phyloP scores from a whole-genome alignment of 2,329 filamentous ascomycete genomes.

The Dichotomopilus funicola region DNA sequence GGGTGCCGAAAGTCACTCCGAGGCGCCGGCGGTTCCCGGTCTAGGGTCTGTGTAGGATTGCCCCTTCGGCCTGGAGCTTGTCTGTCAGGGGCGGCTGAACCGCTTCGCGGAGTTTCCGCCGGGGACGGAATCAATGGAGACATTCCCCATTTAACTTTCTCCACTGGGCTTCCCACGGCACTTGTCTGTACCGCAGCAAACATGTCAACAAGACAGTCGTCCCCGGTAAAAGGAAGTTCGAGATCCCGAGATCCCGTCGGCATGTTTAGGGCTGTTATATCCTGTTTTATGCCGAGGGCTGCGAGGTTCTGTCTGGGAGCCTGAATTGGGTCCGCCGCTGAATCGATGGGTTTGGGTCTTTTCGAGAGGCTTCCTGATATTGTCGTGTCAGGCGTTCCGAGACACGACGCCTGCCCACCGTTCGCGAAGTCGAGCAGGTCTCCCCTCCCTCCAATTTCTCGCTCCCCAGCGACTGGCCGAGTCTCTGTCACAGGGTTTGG shows the following conservation, averaged over 20 bases:
- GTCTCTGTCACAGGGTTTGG: background rate
- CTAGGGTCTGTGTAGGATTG: background rate
- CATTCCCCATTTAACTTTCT: slow-evolving; percentile 5
- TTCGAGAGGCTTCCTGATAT: background rate
- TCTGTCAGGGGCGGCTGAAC: no score
- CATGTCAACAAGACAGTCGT: slow-evolving; percentile 4
- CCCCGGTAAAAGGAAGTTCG: background rate
- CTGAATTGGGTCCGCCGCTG: background rate
- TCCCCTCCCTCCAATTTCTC: no score
- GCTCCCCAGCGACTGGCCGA: background rate
- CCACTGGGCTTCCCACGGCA: background rate
- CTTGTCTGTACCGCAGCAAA: background rate
- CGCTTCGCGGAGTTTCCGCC: background rate
- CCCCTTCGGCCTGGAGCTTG: no score
- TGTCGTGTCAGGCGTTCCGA: background rate
- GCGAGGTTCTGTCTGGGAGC: background rate
- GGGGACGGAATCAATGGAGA: slow-evolving; percentile 1
- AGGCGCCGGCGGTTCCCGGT: no score
- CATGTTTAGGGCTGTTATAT: background rate
- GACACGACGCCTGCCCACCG: background rate
- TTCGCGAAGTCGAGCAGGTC: background rate
- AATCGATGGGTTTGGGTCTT: no score
- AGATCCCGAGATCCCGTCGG: background rate
- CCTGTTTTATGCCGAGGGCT: background rate
- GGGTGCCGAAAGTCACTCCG: background rate